Conservation (phyloP, 805 yeast species). For the Lipomyces spencermartinsiae region DNA sequence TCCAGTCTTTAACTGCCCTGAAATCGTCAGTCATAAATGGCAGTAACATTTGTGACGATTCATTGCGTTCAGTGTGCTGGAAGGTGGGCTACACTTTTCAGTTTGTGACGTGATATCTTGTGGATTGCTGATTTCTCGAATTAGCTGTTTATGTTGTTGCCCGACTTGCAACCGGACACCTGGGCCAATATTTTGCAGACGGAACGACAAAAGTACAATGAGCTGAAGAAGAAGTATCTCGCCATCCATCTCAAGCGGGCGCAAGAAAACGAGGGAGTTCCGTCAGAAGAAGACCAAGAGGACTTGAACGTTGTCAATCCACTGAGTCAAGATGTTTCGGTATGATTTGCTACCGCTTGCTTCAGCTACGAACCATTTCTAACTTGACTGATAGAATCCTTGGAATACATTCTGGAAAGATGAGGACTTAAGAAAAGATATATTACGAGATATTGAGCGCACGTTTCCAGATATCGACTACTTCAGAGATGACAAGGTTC, state of each 20-base stretch:
- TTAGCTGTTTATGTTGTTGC: conserved; percentile 33
- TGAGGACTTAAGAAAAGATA: conserved; percentile 38
- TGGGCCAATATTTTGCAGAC: conserved; percentile 25
- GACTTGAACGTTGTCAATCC: conserved; percentile 35
- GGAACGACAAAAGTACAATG: conserved; percentile 31
- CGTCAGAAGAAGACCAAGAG: conserved; percentile 17
- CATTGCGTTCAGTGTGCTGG: conserved; percentile 35
- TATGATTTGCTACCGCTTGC: conserved; percentile 7
- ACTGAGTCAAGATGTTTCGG: conserved; percentile 35
- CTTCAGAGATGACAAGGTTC: conserved; percentile 42
- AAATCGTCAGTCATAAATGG: conserved; percentile 33
- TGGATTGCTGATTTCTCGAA: not conserved
- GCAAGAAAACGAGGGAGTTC: conserved; percentile 9
- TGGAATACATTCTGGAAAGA: conserved; percentile 37
- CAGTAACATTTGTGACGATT: conserved; percentile 24
- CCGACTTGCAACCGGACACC: conserved; percentile 35
- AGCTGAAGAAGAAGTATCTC: conserved; percentile 23
- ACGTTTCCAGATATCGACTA: conserved; percentile 47
- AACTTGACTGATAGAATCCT: conserved; percentile 23
- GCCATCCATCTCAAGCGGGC: conserved; percentile 24
- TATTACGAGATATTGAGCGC: conserved; percentile 46
- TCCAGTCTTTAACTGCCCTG: conserved; percentile 27
- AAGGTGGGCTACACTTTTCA: conserved; percentile 20
- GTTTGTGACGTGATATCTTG: not conserved
- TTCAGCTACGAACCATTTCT: not conserved